Conservation (phyloP, 2,329 filamentous ascomycete species). For the Furcasterigmium sp. region DNA sequence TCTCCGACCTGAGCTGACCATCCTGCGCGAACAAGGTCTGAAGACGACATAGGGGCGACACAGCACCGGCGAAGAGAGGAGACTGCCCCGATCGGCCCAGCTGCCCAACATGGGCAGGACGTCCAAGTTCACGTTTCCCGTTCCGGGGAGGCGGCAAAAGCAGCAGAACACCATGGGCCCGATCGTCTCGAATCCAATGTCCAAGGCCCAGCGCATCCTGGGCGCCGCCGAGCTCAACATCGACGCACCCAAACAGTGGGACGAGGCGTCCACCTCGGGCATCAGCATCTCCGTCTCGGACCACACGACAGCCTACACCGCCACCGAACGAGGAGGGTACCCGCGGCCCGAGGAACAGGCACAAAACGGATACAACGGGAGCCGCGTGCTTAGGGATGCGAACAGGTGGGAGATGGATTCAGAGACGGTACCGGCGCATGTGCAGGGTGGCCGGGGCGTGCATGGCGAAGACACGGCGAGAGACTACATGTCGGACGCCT, state of each 20-base stretch:
- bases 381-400: conserved; percentile 18
- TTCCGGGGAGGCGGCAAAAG: conserved; percentile 41
- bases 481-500: conserved; percentile 30
- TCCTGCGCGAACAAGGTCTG: too few relatives aligned
- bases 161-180: conserved; percentile 18
- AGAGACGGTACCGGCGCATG: conserved; percentile 33
- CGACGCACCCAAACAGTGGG: conserved; percentile 34
- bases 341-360: neutral
- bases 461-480: conserved; percentile 4
- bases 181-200: conserved; percentile 31
- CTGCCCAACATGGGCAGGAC: conserved; percentile 27
- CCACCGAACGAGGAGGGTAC: neutral
- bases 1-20: neutral
- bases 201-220: conserved; percentile 47
- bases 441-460: conserved; percentile 12
- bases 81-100: neutral
- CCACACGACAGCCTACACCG: conserved; percentile 16
- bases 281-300: conserved; percentile 41
- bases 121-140: conserved; percentile 42
- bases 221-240: conserved; percentile 40
- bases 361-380: neutral
- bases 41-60: too few relatives aligned
- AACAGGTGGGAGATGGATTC: conserved; percentile 42
- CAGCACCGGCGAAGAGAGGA: too few relatives aligned
- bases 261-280: conserved; percentile 33